Percentiles rank a stretch among this genome's conserved stretches.
These are phyloP conservation scores for Globisporangium nunn DNA, from an alignment of 352 stramenopile species.

Conservation along the genomic window DNA sequence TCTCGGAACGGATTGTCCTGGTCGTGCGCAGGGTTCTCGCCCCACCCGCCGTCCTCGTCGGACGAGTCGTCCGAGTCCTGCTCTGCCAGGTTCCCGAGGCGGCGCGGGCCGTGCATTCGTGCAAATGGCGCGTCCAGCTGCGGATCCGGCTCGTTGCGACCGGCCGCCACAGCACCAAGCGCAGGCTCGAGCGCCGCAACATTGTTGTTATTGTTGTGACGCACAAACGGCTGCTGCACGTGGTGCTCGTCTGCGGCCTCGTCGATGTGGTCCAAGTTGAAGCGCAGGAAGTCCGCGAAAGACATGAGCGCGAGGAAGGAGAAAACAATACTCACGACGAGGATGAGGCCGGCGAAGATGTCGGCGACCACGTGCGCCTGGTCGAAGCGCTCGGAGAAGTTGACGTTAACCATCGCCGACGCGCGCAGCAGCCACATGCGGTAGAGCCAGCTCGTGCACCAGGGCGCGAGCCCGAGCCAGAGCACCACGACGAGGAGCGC, in stretches of 20 bases:
- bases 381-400: conserved; percentile 74
- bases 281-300: conserved; percentile 89
- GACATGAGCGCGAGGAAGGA: conserved; percentile 94
- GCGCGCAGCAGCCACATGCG: conserved; percentile 90
- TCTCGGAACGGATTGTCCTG: conserved; percentile 27
- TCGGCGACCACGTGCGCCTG: conserved; percentile 67
- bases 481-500: conserved; percentile 66
- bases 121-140: conserved; percentile 28
- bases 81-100: conserved; percentile 29
- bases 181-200: no score
- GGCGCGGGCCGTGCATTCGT: conserved; percentile 21
- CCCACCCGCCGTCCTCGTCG: conserved; percentile 27
- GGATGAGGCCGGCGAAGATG: conserved; percentile 85
- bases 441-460: conserved; percentile 92
- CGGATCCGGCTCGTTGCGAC: conserved; percentile 18
- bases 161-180: neutral
- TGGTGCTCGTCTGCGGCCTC: conserved; percentile 30
- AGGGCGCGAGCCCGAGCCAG: conserved; percentile 86
- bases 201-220: conserved; percentile 11
- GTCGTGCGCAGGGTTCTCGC: neutral
- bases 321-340: conserved; percentile 90
- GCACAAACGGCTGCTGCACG: conserved; percentile 7
- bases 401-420: conserved; percentile 80
- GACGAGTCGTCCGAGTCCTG: conserved; percentile 45
- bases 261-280: conserved; percentile 86